Base-by-base conservation (phyloP, 1,284 basidiomycete genomes). In the Puccinia triticina region DNA sequence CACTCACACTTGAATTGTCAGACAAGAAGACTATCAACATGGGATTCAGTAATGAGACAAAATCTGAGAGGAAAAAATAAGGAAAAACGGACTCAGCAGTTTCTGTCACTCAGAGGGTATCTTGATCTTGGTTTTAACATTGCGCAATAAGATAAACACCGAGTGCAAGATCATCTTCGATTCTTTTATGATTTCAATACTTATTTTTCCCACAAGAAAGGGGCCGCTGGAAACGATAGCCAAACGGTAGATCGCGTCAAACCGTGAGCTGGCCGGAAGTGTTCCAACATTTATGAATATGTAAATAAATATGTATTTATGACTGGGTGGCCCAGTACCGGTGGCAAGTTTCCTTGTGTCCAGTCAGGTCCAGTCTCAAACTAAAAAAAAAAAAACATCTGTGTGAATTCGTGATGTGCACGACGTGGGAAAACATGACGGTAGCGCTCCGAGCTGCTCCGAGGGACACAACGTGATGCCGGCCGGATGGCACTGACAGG, bases 141-240 rank as follows among this genome's bases (percentile, higher is more conserved):
- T 64, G 10, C 32, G 16, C 12, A 12, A 29, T 2, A 34, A 64
- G 34, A 64, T 64, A 34, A 34, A 64, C 32, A 64, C 37, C 34
- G 34, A 64, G 61, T 64, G 32, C 61, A 64, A 64, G 61, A 64
- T 64, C 61, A 64, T 40, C 61, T 64, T 64, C 26, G 32, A 34
- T 37, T 37, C n/a, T n/a, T n/a, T n/a, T n/a, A n/a, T n/a, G n/a
- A n/a, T 64, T 29, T 8, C 14, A 2, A 64, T 7, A 55, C 23
- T 10, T 55, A 21, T 55, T 10, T 21, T 12, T 55, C 23, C 23
- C 10, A 5, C 10, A 29, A 59, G 10, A 59, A 2, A 29, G 57
- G 57, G 57, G 18, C 57, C 57, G 26, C 5, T 46, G 23, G 10
- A 55, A 10, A n/a, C 14, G 53, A 21, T n/a, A 55, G 53, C 53